Conservation (phyloP, 2,329 filamentous ascomycete genomes). For the Capronia epimyces region DNA sequence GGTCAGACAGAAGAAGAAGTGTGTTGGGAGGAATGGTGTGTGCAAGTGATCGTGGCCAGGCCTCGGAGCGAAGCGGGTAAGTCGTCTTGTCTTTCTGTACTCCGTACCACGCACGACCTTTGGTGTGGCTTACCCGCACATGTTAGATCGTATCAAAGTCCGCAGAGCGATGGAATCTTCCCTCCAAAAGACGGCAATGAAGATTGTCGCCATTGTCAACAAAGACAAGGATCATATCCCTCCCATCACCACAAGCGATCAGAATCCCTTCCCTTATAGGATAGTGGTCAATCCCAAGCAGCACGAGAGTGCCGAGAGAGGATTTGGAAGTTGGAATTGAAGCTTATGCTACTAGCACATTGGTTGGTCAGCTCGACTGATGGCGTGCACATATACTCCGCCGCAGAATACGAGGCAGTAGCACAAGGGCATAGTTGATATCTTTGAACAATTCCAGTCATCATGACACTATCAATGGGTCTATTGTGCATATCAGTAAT, state of each 20-base stretch:
- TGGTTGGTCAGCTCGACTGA: not conserved
- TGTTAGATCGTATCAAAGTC: constrained; percentile 74
- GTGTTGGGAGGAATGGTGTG: constrained; percentile 93
- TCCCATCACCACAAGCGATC: constrained; percentile 84
- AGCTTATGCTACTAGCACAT: not conserved
- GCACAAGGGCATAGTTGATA: not conserved
- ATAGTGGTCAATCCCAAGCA: constrained; percentile 82
- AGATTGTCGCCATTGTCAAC: constrained; percentile 83
- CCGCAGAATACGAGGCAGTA: not conserved
- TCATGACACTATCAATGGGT: constrained; percentile 11
- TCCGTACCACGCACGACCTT: too few species aligned
- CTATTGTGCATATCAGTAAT: constrained; percentile 19
- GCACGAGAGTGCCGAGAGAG: constrained; percentile 68
- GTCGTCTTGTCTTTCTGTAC: constrained; percentile 31
- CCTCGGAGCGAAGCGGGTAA: constrained; percentile 81
- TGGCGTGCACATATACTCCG: not conserved
- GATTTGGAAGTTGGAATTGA: constrained; percentile 64
- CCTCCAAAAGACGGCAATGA: constrained; percentile 78
- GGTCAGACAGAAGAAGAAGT: constrained; percentile 78
- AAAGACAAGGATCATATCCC: constrained; percentile 92
- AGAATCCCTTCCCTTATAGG: constrained; percentile 92
- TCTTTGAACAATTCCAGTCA: not conserved
- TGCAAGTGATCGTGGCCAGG: constrained; percentile 88
- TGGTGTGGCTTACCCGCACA: constrained; percentile 2
- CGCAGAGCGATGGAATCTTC: constrained; percentile 86